These are phyloP conservation scores for Hibiscus tridactylites DNA, from an alignment of 345 rosid species.

Conservation along the genomic window DNA sequence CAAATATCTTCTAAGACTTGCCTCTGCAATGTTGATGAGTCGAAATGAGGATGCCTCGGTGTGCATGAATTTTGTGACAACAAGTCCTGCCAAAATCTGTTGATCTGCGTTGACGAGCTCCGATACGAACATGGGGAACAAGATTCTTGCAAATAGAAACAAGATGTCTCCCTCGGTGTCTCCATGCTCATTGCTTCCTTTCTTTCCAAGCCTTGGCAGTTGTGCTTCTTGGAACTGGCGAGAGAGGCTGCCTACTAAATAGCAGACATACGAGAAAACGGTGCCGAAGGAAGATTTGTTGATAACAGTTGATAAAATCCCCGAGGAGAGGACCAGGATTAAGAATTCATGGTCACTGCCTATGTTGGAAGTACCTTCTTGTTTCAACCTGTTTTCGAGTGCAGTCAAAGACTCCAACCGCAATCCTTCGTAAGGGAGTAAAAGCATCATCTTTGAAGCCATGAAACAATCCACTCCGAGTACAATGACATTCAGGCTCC, in stretches of 20 bases:
- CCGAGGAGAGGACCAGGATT: slow-evolving; percentile 52
- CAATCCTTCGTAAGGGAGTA: slow-evolving; percentile 59
- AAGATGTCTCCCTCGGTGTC: slow-evolving; percentile 13
- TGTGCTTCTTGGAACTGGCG: slow-evolving; percentile 52
- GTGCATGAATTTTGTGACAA: slow-evolving; percentile 77
- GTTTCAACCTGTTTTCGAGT: slow-evolving; percentile 59
- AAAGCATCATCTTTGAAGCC: slow-evolving; percentile 55
- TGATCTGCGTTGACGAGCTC: slow-evolving; percentile 73
- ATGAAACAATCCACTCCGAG: slow-evolving; percentile 30
- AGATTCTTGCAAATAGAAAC: slow-evolving; percentile 41
- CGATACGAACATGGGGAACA: slow-evolving; percentile 52
- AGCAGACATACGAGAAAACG: slow-evolving; percentile 63
- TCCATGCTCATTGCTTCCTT: slow-evolving; percentile 16
- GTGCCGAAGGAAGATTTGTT: slow-evolving; percentile 36
- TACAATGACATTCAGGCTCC: slow-evolving; percentile 33
- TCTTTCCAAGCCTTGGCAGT: slow-evolving; percentile 15
- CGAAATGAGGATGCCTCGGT: slow-evolving; percentile 37
- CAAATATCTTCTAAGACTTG: slow-evolving; percentile 54
- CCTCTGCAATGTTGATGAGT: slow-evolving; percentile 57
- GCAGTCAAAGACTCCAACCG: slow-evolving; percentile 41
- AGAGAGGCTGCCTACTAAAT: slow-evolving; percentile 53
- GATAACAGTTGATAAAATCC: slow-evolving; percentile 41
- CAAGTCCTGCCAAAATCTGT: slow-evolving; percentile 63
- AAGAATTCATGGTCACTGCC: slow-evolving; percentile 37
- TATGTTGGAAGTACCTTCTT: slow-evolving; percentile 41